Conservation (phyloP, 116 monocot species). For the Posidonia oceanica region DNA sequence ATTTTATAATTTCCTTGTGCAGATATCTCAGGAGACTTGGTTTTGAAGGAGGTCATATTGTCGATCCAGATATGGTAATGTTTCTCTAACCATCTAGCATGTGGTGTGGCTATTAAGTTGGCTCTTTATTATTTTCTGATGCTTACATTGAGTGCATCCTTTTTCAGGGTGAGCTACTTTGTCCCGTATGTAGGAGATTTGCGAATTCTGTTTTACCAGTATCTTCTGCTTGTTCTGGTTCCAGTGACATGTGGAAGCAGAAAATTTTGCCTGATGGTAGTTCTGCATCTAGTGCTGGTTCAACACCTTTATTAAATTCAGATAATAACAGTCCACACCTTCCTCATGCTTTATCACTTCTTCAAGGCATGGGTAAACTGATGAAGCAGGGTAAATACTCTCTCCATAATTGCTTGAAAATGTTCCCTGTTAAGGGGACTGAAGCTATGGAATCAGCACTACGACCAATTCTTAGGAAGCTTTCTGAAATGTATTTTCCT, state of each 20-base stretch:
- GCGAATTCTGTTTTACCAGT: slow-evolving; percentile 77
- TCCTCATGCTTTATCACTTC: slow-evolving; percentile 51
- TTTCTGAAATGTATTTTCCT: slow-evolving; percentile 48
- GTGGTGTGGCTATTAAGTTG: too few relatives aligned
- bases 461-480: slow-evolving; percentile 38
- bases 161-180: slow-evolving; percentile 85
- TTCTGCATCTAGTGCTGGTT: slow-evolving; percentile 3
- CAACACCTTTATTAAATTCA: slow-evolving; percentile 7
- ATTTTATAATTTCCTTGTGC: not conserved
- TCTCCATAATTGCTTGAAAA: slow-evolving; percentile 13
- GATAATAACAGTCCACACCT: slow-evolving; percentile 17
- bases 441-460: slow-evolving; percentile 27
- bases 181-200: slow-evolving; percentile 91
- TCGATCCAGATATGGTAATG: slow-evolving; percentile 71
- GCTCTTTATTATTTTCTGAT: not conserved
- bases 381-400: slow-evolving; percentile 26
- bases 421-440: slow-evolving; percentile 23
- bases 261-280: not conserved
- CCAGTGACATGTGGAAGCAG: slow-evolving; percentile 6
- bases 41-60: slow-evolving; percentile 75
- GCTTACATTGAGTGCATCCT: not conserved
- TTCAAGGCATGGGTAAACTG: slow-evolving; percentile 41
- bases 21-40: slow-evolving; percentile 40
- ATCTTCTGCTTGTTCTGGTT: slow-evolving; percentile 8
- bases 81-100: not conserved